A percentile compares a stretch with the other conserved stretches of the same genome.
Conservation (phyloP, 345 rosid species). For the Punica granatum region DNA sequence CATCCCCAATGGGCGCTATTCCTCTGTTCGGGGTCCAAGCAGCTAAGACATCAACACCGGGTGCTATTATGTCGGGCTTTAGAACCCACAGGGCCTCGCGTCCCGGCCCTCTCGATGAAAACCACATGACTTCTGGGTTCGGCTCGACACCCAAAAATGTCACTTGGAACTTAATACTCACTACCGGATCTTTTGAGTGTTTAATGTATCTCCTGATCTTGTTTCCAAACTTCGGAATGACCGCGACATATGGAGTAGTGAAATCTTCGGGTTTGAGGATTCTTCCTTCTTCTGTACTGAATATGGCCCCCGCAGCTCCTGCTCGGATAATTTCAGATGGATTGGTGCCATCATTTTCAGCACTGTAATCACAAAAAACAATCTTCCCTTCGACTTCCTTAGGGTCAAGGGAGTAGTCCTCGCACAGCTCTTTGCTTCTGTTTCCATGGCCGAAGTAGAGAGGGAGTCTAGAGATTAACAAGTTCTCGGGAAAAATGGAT, state of each 20-base stretch:
- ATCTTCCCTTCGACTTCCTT: conserved; percentile 30
- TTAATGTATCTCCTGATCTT: conserved; percentile 21
- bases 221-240: conserved; percentile 19
- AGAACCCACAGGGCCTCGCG: conserved; percentile 31
- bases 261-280: conserved; percentile 14
- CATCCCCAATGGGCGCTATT: conserved; percentile 11
- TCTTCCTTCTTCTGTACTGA: conserved; percentile 17
- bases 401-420: conserved; percentile 15
- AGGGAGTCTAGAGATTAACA: conserved; percentile 23
- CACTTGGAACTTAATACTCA: conserved; percentile 22
- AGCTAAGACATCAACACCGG: conserved; percentile 35
- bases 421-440: conserved; percentile 31
- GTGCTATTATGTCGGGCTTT: conserved; percentile 44
- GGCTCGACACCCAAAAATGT: conserved; percentile 28
- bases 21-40: conserved; percentile 38
- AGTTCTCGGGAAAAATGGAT: conserved; percentile 30
- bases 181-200: conserved; percentile 9
- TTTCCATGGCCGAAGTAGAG: conserved; percentile 35
- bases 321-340: conserved; percentile 10
- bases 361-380: conserved; percentile 28
- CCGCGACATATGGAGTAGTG: conserved; percentile 17
- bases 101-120: conserved; percentile 38
- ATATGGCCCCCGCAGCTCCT: conserved; percentile 33
- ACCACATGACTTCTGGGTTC: conserved; percentile 33
- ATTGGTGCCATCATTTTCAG: not conserved